A percentile compares a stretch with the other conserved stretches of the same genome.
Conservation (phyloP, 495 filamentous ascomycete species). For the Coniosporium apollinis region DNA sequence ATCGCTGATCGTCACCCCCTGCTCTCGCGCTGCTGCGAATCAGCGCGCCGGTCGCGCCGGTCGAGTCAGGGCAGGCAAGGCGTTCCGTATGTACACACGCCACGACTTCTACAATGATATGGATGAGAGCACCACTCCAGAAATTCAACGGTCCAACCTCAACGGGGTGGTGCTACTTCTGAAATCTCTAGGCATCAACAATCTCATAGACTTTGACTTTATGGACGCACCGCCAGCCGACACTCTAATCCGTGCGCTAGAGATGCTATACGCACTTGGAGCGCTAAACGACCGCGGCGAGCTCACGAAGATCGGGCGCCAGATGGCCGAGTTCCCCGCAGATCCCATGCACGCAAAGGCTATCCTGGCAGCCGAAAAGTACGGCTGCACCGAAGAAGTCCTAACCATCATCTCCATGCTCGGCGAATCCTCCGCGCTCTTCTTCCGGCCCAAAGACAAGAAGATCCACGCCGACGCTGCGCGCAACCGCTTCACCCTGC, state of each 20-base stretch:
- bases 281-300: slow-evolving; percentile 81
- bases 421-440: slow-evolving; percentile 70
- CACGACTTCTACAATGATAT: slow-evolving; percentile 90
- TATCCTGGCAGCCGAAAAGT: slow-evolving; percentile 74
- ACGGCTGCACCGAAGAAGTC: slow-evolving; percentile 87
- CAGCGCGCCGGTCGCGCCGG: slow-evolving; percentile 86
- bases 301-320: slow-evolving; percentile 78
- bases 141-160: slow-evolving; percentile 85
- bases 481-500: slow-evolving; percentile 77
- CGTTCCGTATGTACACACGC: slow-evolving; percentile 88
- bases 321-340: slow-evolving; percentile 94
- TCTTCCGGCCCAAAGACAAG: slow-evolving; percentile 95
- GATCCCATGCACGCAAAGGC: slow-evolving; percentile 87
- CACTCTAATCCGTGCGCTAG: slow-evolving; percentile 76
- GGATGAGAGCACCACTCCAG: slow-evolving; percentile 81
- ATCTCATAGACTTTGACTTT: slow-evolving; percentile 89
- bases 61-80: slow-evolving; percentile 84
- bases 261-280: slow-evolving; percentile 82
- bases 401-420: slow-evolving; percentile 92
- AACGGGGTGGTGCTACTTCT: slow-evolving; percentile 70
- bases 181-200: slow-evolving; percentile 84
- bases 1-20: slow-evolving; percentile 75
- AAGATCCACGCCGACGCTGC: slow-evolving; percentile 91
- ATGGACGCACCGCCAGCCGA: slow-evolving; percentile 89
- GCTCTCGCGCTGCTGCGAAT: slow-evolving; percentile 86